phyloP scores from a whole-genome alignment of 23 red algal genomes.

The Cyanidiococcus yangmingshanensis region DNA sequence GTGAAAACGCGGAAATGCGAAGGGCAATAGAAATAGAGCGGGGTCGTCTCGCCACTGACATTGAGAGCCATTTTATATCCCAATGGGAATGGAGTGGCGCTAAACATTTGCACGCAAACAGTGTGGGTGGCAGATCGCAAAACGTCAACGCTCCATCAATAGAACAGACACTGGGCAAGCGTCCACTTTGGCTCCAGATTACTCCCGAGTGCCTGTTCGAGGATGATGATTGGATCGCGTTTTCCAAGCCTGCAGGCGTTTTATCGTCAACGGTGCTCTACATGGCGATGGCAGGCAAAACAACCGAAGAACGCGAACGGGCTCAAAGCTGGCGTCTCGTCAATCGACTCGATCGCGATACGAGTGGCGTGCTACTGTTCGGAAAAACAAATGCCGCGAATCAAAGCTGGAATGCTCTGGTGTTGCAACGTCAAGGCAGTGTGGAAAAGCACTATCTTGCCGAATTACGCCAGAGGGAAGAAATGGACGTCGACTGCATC shows the following conservation, averaged over 20 bases:
- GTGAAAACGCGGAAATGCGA: not conserved
- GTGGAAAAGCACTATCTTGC: constrained; percentile 1
- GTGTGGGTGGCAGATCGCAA: not conserved
- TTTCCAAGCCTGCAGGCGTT: not conserved
- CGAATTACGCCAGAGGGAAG: not conserved
- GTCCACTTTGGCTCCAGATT: not conserved
- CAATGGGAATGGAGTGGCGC: not conserved
- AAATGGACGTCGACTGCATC: not conserved
- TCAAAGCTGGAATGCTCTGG: not conserved
- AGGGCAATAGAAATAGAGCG: not conserved
- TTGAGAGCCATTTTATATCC: not conserved
- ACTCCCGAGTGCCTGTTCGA: not conserved
- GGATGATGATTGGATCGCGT: constrained; percentile 8
- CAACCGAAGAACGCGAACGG: not conserved
- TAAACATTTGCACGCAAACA: not conserved
- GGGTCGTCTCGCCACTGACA: not conserved
- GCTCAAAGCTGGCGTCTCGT: not conserved
- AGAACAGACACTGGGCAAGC: not conserved
- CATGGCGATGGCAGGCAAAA: not conserved
- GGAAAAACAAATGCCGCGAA: not conserved
- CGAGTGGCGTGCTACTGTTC: constrained; percentile 8
- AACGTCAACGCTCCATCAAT: not conserved
- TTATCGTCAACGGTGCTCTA: not conserved
- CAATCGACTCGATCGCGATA: constrained; percentile 9
- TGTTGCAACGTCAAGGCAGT: not conserved